These are phyloP conservation scores for Ochetophila trinervis DNA, from an alignment of 306 rosid genomes.

Conservation along the genomic window DNA sequence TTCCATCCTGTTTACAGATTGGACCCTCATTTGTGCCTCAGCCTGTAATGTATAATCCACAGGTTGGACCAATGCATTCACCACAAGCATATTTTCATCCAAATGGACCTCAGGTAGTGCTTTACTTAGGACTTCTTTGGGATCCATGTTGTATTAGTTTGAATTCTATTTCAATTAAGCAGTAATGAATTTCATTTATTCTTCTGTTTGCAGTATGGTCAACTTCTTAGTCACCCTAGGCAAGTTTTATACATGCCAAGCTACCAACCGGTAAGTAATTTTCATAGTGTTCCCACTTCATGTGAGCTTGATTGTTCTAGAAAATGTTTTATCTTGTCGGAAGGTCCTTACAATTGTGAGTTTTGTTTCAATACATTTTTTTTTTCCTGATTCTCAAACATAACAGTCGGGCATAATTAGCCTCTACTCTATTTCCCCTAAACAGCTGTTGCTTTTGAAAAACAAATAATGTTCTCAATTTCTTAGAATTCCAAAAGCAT, in stretches of 20 bases:
- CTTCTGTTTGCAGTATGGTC: slow-evolving; percentile 74
- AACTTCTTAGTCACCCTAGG: slow-evolving; percentile 73
- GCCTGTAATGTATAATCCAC: slow-evolving; percentile 72
- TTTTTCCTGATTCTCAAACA: not conserved
- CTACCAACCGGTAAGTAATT: slow-evolving; percentile 79
- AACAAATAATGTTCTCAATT: too few species aligned
- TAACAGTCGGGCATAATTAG: too few species aligned
- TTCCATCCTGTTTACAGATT: slow-evolving; percentile 50
- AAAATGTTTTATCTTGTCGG: not conserved
- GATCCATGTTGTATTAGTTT: not conserved
- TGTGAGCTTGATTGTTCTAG: not conserved
- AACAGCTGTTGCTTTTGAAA: too few species aligned
- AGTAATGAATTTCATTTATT: slow-evolving; percentile 18
- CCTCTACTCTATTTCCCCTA: too few species aligned
- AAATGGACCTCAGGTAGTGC: slow-evolving; percentile 82
- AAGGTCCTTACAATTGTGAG: not conserved
- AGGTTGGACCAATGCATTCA: slow-evolving; percentile 59
- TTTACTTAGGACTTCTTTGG: slow-evolving; percentile 16
- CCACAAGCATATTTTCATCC: slow-evolving; percentile 76
- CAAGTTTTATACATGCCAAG: slow-evolving; percentile 70
- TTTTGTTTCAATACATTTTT: not conserved
- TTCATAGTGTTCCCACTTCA: not conserved
- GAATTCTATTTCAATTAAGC: not conserved
- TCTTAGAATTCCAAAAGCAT: too few species aligned
- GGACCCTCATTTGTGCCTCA: slow-evolving; percentile 69